Base-by-base conservation (phyloP, 495 filamentous ascomycete genomes). In the Hyphodiscus hymeniophilus region DNA sequence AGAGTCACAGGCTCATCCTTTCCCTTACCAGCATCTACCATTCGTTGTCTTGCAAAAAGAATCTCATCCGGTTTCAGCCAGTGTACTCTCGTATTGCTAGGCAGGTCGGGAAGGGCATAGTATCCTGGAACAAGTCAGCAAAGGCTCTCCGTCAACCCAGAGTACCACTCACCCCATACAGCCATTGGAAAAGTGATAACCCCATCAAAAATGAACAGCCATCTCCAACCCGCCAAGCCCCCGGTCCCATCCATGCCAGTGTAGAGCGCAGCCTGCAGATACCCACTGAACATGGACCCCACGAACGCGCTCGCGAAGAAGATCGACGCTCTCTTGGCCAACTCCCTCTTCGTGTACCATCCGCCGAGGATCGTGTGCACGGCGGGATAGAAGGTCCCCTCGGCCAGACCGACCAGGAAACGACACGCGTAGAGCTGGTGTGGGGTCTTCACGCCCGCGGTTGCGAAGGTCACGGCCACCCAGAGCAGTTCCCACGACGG, bases 341-440 rank as follows among this genome's bases (percentile, higher is more conserved):
- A 48, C 38, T 67, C 65, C 24, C 36, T 16, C 2, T 54, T 54
- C 3, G 55, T 62, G 32, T 66, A 76, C 73, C 73, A 76, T 28
- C 60, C 65, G 12, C 72, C 71, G 33, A 76, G 69, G 16, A 76
- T 50, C 34, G 66, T 66, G 46, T 69, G 64, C 46, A 74, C 67
- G 7, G 70, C 70, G 1, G 71, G 72, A 41, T 69, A 74, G 36
- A 63, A 71, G 8, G 54, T 56, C 12, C 46, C 54, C 26, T 65
- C 75, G 16, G 74, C 70, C 0, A 79, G 65, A 0, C 74, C 78
- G 30, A 80, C 68, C 47, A 82, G 74, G 52, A 82, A 80, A 23
- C 77, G 56, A n/a, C 80, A 51, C 11, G 66, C 72, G 47, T 79
- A 80, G 18, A 80, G 69, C 34, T 76, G 71, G 0, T 64, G 62